A percentile compares a stretch with the other conserved stretches of the same genome.
Evolutionary conservation across 805 yeast genomes (phyloP).

Genomic region (Metschnikowia kofuensis): DNA sequence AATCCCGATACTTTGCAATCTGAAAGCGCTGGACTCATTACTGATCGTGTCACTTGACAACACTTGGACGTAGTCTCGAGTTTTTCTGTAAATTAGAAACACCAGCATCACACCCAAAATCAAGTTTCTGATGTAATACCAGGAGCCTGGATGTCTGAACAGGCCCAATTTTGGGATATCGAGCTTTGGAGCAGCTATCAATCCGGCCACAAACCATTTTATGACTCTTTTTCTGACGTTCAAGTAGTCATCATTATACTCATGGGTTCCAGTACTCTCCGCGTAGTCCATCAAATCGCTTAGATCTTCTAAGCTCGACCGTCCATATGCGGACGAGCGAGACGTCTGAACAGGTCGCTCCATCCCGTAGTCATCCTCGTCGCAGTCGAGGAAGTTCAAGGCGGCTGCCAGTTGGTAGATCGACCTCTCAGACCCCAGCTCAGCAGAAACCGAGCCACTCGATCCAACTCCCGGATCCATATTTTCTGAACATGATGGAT

Average conservation of each 20-base stretch:
- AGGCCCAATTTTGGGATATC: slow-evolving; percentile 34
- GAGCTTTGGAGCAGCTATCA: slow-evolving; percentile 31
- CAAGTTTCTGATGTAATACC: slow-evolving; percentile 36
- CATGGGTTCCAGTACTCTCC: slow-evolving; percentile 13
- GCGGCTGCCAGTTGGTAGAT: slow-evolving; percentile 9
- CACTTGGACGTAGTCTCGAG: slow-evolving; percentile 21
- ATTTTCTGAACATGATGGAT: not conserved
- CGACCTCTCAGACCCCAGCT: slow-evolving; percentile 1
- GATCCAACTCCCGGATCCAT: not conserved
- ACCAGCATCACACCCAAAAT: slow-evolving; percentile 29
- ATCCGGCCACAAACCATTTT: slow-evolving; percentile 25
- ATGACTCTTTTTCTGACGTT: slow-evolving; percentile 26
- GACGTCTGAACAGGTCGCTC: not conserved
- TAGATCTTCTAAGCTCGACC: slow-evolving; percentile 32
- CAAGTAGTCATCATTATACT: slow-evolving; percentile 19
- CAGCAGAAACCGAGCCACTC: not conserved
- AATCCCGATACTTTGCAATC: not conserved
- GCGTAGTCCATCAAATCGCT: slow-evolving; percentile 22
- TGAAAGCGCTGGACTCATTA: not conserved
- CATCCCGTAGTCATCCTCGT: not conserved
- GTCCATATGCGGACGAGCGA: slow-evolving; percentile 5
- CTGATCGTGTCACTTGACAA: not conserved
- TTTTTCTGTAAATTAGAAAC: slow-evolving; percentile 29
- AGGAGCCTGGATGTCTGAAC: slow-evolving; percentile 40
- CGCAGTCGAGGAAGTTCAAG: not conserved